These are phyloP conservation scores for Rauvolfia tetraphylla DNA, from an alignment of 257 asterid species.

Conservation along the genomic window DNA sequence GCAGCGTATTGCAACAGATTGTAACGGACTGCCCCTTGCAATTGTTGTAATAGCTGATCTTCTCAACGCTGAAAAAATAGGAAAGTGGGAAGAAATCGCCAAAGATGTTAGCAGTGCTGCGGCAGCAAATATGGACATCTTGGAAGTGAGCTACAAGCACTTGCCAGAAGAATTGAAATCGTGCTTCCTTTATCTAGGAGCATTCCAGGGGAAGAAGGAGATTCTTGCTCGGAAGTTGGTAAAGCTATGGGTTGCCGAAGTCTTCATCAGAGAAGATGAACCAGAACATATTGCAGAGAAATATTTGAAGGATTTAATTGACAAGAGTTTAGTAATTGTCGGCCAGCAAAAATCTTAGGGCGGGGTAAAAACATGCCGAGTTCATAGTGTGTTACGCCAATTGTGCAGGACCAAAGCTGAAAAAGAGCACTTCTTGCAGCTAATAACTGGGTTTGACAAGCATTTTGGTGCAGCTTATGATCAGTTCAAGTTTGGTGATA, in stretches of 20 bases:
- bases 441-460: neutral
- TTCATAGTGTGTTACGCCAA: neutral
- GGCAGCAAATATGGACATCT: neutral
- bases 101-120: neutral
- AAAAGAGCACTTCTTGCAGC: neutral
- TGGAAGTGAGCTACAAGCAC: conserved; percentile 1
- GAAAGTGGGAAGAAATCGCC: neutral
- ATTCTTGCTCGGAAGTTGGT: neutral
- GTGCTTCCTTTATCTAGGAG: conserved; percentile 3
- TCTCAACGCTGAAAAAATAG: neutral
- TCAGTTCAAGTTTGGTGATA: neutral
- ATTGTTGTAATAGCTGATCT: neutral
- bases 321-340: no score
- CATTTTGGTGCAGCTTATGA: neutral
- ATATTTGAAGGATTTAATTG: no score
- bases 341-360: no score
- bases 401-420: neutral
- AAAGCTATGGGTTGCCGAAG: conserved; percentile 2
- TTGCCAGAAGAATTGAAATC: neutral
- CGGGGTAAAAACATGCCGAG: neutral
- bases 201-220: neutral
- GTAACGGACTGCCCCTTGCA: conserved; percentile 1
- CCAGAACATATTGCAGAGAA: neutral
- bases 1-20: neutral
- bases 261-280: neutral